phyloP scores from a whole-genome alignment of 768 basidiomycete species.

The Leccinellum albellum region DNA sequence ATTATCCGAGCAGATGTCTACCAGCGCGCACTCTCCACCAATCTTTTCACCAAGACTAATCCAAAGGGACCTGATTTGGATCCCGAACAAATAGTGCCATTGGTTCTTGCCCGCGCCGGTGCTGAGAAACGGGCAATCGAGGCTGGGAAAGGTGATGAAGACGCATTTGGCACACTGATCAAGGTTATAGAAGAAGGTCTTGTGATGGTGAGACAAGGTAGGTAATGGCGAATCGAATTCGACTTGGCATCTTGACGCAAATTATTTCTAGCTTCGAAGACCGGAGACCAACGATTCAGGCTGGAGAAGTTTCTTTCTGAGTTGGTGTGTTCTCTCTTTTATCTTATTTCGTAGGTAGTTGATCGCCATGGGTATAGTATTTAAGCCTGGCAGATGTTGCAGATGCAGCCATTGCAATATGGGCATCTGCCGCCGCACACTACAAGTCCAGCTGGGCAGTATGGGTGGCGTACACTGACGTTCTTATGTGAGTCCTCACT shows the following conservation, averaged over 20 bases:
- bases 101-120: constrained; percentile 62
- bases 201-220: constrained; percentile 56
- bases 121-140: constrained; percentile 58
- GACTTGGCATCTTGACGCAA: background rate
- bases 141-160: constrained; percentile 46
- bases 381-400: constrained; percentile 38
- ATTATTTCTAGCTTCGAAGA: constrained; percentile 45
- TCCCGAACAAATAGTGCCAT: constrained; percentile 59
- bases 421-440: constrained; percentile 62
- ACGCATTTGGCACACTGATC: constrained; percentile 50
- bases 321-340: constrained; percentile 49
- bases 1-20: constrained; percentile 46
- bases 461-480: constrained; percentile 74
- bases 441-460: constrained; percentile 69
- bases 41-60: constrained; percentile 41
- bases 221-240: constrained; percentile 1
- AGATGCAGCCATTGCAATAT: constrained; percentile 58
- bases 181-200: constrained; percentile 62
- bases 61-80: constrained; percentile 34
- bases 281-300: constrained; percentile 72
- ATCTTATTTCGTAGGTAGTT: background rate
- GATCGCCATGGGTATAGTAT: constrained; percentile 39
- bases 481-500: constrained; percentile 54
- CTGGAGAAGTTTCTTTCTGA: constrained; percentile 81
- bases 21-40: constrained; percentile 51